phyloP scores from a whole-genome alignment of 2,329 filamentous ascomycete genomes.

The Diplodia sapinea region DNA sequence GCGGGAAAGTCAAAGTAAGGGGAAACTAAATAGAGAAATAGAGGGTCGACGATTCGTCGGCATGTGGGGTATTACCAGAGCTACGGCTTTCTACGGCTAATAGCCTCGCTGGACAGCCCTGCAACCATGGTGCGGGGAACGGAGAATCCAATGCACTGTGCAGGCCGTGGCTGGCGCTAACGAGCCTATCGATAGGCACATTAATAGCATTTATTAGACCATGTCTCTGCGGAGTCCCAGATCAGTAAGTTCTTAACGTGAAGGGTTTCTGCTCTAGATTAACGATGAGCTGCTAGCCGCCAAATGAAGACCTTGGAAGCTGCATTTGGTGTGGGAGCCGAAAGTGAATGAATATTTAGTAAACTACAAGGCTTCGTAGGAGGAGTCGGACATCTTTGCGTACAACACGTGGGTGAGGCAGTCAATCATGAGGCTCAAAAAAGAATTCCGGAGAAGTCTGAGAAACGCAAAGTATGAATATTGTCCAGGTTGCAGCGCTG shows the following conservation, averaged over 20 bases:
- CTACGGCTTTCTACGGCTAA: too few species aligned
- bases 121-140: too few species aligned
- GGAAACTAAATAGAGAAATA: too few species aligned
- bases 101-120: too few species aligned
- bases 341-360: slow-evolving; percentile 30
- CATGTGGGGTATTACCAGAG: too few species aligned
- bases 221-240: background rate
- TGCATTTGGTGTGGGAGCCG: slow-evolving; percentile 31
- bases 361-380: slow-evolving; percentile 31
- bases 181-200: too few species aligned
- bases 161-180: too few species aligned
- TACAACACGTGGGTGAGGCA: slow-evolving; percentile 32
- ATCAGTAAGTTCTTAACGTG: too few species aligned
- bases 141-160: too few species aligned
- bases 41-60: too few species aligned
- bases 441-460: slow-evolving; percentile 28
- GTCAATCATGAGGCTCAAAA: slow-evolving; percentile 25
- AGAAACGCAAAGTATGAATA: background rate
- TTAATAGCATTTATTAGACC: too few species aligned
- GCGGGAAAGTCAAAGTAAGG: too few species aligned
- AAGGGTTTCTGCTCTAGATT: slow-evolving; percentile 32
- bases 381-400: slow-evolving; percentile 28
- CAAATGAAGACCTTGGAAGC: slow-evolving; percentile 32
- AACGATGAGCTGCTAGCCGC: slow-evolving; percentile 30
- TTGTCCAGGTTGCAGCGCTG: background rate